Conservation (phyloP, 345 rosid species). For the Eucalyptus victrix region DNA sequence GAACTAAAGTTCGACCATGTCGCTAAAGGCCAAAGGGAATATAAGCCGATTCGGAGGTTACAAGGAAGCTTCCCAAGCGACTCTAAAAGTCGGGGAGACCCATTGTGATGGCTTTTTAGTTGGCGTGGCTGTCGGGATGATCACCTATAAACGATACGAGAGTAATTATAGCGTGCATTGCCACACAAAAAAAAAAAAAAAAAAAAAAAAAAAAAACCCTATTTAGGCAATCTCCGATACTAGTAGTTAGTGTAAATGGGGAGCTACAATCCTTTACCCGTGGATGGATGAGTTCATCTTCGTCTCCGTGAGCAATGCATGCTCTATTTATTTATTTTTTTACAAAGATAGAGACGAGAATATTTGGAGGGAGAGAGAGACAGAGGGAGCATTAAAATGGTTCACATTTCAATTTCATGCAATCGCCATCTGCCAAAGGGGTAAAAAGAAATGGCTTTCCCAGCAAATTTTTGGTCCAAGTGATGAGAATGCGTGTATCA, state of each 20-base stretch:
- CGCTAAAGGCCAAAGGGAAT: background rate
- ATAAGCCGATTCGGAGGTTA: background rate
- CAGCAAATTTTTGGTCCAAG: background rate
- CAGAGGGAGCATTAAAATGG: background rate
- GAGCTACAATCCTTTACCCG: background rate
- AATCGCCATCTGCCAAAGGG: background rate
- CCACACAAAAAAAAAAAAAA: background rate
- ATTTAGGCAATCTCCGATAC: background rate
- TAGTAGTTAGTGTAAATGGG: background rate
- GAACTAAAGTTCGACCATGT: background rate
- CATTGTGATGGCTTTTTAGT: background rate
- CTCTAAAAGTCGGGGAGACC: background rate
- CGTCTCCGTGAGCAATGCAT: background rate
- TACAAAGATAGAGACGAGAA: too few species aligned
- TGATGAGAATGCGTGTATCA: background rate
- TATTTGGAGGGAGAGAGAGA: background rate
- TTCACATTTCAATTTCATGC: background rate
- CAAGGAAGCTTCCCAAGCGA: background rate
- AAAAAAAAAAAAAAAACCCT: background rate
- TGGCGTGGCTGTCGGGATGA: background rate
- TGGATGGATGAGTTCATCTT: background rate
- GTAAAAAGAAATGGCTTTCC: background rate
- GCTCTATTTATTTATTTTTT: background rate
- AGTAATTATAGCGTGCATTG: background rate
- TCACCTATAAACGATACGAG: background rate